Evolutionary conservation across 2,329 filamentous ascomycete genomes (phyloP).

Genomic region (Biscogniauxia sp.): DNA sequence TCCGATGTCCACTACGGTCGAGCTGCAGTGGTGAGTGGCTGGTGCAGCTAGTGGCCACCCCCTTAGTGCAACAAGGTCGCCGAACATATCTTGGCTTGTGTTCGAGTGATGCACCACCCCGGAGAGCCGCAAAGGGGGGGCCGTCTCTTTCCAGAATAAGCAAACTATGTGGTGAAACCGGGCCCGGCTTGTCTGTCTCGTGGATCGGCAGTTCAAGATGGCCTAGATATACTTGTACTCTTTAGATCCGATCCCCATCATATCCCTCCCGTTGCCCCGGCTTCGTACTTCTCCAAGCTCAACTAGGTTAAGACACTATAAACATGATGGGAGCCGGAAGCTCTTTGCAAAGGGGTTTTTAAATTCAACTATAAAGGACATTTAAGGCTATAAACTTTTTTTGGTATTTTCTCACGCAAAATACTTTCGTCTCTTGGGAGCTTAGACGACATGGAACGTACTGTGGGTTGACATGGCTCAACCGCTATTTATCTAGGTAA

Average conservation of each 20-base stretch:
- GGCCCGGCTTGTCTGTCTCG: background rate
- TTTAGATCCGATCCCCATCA: background rate
- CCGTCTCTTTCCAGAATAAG: background rate
- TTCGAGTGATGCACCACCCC: background rate
- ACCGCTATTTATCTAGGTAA: background rate
- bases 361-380: background rate
- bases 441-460: background rate
- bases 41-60: background rate
- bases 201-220: background rate
- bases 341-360: background rate
- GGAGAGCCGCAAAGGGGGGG: background rate
- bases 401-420: background rate
- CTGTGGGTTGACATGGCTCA: background rate
- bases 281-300: background rate
- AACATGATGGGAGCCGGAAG: background rate
- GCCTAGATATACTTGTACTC: background rate
- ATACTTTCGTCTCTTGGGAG: background rate
- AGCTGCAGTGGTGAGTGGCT: background rate
- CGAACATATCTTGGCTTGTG: background rate
- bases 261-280: background rate
- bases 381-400: background rate
- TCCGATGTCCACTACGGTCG: no score
- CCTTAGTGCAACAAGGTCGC: background rate
- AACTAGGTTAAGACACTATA: background rate
- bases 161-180: background rate